Conservation (phyloP, 2,329 filamentous ascomycete species). For the Diplocarpon rosae region DNA sequence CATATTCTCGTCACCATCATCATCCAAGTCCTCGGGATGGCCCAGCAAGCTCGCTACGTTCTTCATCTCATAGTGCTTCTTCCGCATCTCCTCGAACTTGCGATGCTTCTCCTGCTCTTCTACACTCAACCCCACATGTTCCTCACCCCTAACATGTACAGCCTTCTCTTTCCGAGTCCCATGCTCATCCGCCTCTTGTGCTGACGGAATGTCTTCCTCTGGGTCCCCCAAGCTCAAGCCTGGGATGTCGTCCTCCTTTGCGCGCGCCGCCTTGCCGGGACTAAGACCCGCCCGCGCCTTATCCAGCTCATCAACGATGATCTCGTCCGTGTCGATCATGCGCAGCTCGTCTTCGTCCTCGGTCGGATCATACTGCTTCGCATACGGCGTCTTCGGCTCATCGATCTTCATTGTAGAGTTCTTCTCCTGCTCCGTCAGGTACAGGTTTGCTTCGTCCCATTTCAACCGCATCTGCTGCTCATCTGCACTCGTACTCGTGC, state of each 20-base stretch:
- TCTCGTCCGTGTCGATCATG: conserved; percentile 56
- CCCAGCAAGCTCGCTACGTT: conserved; percentile 82
- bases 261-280: conserved; percentile 16
- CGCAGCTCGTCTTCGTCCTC: conserved; percentile 67
- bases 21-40: conserved; percentile 54
- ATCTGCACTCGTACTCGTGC: conserved; percentile 23
- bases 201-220: conserved; percentile 56
- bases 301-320: conserved; percentile 59
- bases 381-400: conserved; percentile 96
- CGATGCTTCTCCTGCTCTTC: conserved; percentile 87
- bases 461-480: conserved; percentile 66
- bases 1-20: conserved; percentile 41
- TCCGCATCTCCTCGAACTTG: conserved; percentile 81
- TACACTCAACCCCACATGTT: conserved; percentile 44
- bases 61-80: conserved; percentile 98
- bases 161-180: conserved; percentile 48
- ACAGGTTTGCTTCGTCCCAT: conserved; percentile 98
- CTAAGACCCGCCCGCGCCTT: conserved; percentile 18
- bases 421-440: conserved; percentile 92
- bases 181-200: conserved; percentile 30
- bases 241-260: conserved; percentile 70
- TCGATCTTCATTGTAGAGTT: conserved; percentile 97
- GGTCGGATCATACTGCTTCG: conserved; percentile 77
- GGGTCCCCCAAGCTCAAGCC: conserved; percentile 87
- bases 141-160: conserved; percentile 63